Base-by-base conservation (phyloP, 192 early-diverging fungal species). In the Funneliformis geosporum region DNA sequence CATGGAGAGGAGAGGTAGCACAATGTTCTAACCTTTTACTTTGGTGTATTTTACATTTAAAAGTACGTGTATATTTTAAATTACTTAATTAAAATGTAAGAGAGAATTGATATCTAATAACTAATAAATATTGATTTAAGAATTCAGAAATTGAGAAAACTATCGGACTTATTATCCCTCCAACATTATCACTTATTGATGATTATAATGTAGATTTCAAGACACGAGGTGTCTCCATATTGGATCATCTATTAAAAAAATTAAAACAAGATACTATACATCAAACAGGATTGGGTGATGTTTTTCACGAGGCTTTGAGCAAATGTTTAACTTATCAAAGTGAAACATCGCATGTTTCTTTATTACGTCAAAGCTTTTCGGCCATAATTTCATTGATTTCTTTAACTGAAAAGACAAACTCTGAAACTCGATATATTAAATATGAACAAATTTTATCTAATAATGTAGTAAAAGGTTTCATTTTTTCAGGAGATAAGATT, bases 181-280 rank as follows among this genome's bases (percentile, higher is more conserved):
- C 80, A 46, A 80, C 64, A 18, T 75, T 80, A 65, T 60, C 73
- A 12, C 23, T 80, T 23, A 75, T 80, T 69, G 80, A 80, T 44
- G 73, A 80, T 55, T 80, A 67, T 65, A 55, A 76, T 50, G 43
- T 80, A 1, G 76, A 42, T 38, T 76, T 75, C 7, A 80, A 80
- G 39, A 80, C 50, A 55, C 61, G 40, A 10, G 80, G 80, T 11
- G 43, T 76, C 8, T 40, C 60, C 14, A 66, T 80, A 38, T 23
- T 80, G 5, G 44, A 75, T 12, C 73, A 76, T 43, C n/a, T 75
- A 28, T 69, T 80, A 61, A 62, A 69, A 65, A 8, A 76, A 67
- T 64, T 73, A 46, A 64, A 73, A 2, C 40, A 60, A 14, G 28
- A 79, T 16, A 64, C 43, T 8, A 50, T 80, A 25, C 62, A 73